phyloP scores from a whole-genome alignment of 2,329 filamentous ascomycete species.

The Leptographium procerum region DNA sequence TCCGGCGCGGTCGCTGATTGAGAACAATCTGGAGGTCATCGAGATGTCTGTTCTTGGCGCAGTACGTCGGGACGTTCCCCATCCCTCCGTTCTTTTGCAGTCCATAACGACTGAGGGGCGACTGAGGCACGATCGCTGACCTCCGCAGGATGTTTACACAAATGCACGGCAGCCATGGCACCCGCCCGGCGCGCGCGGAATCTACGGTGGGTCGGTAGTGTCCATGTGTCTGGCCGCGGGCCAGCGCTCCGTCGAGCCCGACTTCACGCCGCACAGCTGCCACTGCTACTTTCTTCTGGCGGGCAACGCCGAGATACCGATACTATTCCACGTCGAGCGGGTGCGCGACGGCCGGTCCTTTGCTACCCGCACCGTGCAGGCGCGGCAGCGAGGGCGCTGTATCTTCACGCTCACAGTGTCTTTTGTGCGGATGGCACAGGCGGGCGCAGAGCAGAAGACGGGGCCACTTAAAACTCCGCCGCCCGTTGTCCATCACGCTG shows the following conservation, averaged over 20 bases:
- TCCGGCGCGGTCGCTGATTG: slow-evolving; percentile 64
- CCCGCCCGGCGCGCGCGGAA: slow-evolving; percentile 79
- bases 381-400: slow-evolving; percentile 71
- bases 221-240: slow-evolving; percentile 83
- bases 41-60: slow-evolving; percentile 65
- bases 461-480: slow-evolving; percentile 23
- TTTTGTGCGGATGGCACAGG: slow-evolving; percentile 60
- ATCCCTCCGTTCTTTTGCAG: no score
- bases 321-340: slow-evolving; percentile 89
- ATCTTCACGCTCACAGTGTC: slow-evolving; percentile 96
- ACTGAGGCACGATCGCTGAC: neutral
- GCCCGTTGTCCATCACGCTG: slow-evolving; percentile 17
- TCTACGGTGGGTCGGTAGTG: slow-evolving; percentile 89
- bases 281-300: slow-evolving; percentile 98
- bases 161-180: slow-evolving; percentile 90
- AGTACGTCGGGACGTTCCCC: no score
- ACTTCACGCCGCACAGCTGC: slow-evolving; percentile 87
- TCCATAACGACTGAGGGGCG: no score
- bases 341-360: slow-evolving; percentile 86
- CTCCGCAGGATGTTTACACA: slow-evolving; percentile 64
- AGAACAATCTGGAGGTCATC: slow-evolving; percentile 80
- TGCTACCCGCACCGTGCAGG: slow-evolving; percentile 90
- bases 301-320: slow-evolving; percentile 71
- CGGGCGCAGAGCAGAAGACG: slow-evolving; percentile 18
- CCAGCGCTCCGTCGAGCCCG: slow-evolving; percentile 68